phyloP scores from a whole-genome alignment of 2,329 filamentous ascomycete genomes.

The Penicillium sp. region DNA sequence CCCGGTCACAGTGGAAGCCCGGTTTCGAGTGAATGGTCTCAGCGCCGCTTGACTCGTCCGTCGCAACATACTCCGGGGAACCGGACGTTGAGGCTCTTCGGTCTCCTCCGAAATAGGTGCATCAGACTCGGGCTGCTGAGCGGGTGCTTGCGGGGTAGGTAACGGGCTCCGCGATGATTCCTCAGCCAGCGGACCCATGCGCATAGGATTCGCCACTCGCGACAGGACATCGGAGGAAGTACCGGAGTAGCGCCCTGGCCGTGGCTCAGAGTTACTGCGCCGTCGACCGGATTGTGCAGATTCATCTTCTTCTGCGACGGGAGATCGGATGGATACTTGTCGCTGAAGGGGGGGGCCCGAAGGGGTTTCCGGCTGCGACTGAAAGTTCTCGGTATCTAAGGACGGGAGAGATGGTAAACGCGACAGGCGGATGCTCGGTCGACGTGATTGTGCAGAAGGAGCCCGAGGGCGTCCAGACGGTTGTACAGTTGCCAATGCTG shows the following conservation, averaged over 20 bases:
- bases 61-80: slow-evolving; percentile 27
- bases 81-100: slow-evolving; percentile 13
- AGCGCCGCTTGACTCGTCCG: slow-evolving; percentile 35
- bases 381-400: slow-evolving; percentile 13
- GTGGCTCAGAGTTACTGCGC: slow-evolving; percentile 45
- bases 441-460: slow-evolving; percentile 27
- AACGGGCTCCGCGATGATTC: slow-evolving; percentile 27
- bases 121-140: slow-evolving; percentile 2
- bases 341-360: slow-evolving; percentile 20
- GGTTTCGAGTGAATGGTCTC: slow-evolving; percentile 34
- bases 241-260: slow-evolving; percentile 34
- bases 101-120: slow-evolving; percentile 9
- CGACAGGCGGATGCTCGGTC: slow-evolving; percentile 35
- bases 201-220: slow-evolving; percentile 29
- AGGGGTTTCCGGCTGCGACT: slow-evolving; percentile 7
- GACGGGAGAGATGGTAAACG: slow-evolving; percentile 21
- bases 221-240: slow-evolving; percentile 22
- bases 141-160: slow-evolving; percentile 5
- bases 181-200: slow-evolving; percentile 33
- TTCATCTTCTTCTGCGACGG: slow-evolving; percentile 28
- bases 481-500: slow-evolving; percentile 18
- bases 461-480: slow-evolving; percentile 11
- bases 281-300: slow-evolving; percentile 32
- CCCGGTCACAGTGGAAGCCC: slow-evolving; percentile 33
- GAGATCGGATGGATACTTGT: slow-evolving; percentile 13